These are phyloP conservation scores for Colletotrichum australisinense DNA, from an alignment of 2,329 filamentous ascomycete genomes.

Conservation along the genomic window DNA sequence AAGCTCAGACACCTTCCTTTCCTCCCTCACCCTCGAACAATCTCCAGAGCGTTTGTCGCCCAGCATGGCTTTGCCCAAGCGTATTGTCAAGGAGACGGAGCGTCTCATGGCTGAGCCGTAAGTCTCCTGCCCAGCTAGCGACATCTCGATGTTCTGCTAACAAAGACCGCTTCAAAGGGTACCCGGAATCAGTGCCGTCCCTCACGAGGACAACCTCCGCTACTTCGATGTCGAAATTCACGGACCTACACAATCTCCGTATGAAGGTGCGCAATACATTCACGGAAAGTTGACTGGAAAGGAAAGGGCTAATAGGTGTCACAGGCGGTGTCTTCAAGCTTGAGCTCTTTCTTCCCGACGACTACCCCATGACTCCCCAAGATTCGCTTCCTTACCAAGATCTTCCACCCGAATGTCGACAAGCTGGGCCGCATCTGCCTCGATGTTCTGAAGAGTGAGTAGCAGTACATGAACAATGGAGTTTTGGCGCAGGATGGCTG, in stretches of 20 bases:
- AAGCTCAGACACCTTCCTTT: neutral
- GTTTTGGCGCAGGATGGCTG: neutral
- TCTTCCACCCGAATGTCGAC: constrained; percentile 99
- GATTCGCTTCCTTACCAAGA: constrained; percentile 98
- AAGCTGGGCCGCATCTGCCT: constrained; percentile 97
- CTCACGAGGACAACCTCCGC: constrained; percentile 95
- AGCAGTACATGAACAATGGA: constrained; percentile 8
- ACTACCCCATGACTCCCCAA: constrained; percentile 99
- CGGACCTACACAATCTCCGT: constrained; percentile 90
- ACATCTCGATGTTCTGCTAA: constrained; percentile 13
- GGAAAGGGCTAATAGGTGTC: constrained; percentile 1
- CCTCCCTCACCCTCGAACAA: neutral
- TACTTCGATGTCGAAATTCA: constrained; percentile 99
- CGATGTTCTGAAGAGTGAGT: constrained; percentile 93
- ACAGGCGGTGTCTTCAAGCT: constrained; percentile 90
- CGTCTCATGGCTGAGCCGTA: constrained; percentile 96
- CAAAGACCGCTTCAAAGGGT: constrained; percentile 68
- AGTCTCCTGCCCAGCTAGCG: constrained; percentile 46
- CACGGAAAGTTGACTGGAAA: neutral
- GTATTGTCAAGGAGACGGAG: constrained; percentile 99
- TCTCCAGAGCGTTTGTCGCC: neutral
- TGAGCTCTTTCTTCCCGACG: constrained; percentile 96
- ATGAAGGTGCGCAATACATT: constrained; percentile 76
- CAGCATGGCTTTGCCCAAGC: constrained; percentile 85
- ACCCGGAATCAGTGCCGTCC: constrained; percentile 93